Evolutionary conservation across 139 green algal genomes (phyloP).

Genomic region (Auxenochlorella pyrenoidosa): DNA sequence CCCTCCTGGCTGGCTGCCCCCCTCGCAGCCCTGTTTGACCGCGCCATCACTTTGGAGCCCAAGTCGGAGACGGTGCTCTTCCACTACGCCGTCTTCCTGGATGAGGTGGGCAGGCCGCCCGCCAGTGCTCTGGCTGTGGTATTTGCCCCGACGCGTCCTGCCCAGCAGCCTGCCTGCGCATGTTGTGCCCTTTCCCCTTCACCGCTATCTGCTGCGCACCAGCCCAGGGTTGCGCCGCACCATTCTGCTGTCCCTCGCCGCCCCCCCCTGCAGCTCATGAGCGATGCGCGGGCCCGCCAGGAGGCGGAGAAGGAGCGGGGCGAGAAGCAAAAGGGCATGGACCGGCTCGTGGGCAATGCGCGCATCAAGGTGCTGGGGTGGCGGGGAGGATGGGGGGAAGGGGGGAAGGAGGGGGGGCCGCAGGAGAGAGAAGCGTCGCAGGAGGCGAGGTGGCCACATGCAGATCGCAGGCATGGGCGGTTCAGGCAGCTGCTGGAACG

Average conservation of each 20-base stretch:
- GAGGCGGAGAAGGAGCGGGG: conserved; percentile 26
- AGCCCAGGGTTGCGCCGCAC: neutral
- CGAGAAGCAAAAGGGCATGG: conserved; percentile 29
- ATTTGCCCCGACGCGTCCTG: no score
- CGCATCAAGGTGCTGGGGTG: conserved; percentile 50
- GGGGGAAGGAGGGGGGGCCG: neutral
- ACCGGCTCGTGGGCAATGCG: conserved; percentile 57
- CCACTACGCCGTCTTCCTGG: conserved; percentile 85
- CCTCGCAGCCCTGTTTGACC: conserved; percentile 70
- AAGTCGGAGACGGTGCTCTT: conserved; percentile 90
- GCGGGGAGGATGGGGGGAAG: neutral
- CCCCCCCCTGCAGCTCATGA: conserved; percentile 37
- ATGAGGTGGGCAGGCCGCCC: conserved; percentile 69
- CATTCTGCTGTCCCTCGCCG: neutral
- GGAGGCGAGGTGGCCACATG: no score
- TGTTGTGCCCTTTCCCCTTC: no score
- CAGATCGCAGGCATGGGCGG: no score
- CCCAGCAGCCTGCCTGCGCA: no score
- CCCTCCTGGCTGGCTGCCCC: no score
- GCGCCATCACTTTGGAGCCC: conserved; percentile 59
- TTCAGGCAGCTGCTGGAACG: no score
- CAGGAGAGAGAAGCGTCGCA: neutral
- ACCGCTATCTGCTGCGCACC: neutral
- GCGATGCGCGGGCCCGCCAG: conserved; percentile 46
- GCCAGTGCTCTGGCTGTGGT: no score